A percentile compares a stretch with the other conserved stretches of the same genome.
Conservation (phyloP, 192 early-diverging fungal genomes). For the Funneliformis mosseae region DNA sequence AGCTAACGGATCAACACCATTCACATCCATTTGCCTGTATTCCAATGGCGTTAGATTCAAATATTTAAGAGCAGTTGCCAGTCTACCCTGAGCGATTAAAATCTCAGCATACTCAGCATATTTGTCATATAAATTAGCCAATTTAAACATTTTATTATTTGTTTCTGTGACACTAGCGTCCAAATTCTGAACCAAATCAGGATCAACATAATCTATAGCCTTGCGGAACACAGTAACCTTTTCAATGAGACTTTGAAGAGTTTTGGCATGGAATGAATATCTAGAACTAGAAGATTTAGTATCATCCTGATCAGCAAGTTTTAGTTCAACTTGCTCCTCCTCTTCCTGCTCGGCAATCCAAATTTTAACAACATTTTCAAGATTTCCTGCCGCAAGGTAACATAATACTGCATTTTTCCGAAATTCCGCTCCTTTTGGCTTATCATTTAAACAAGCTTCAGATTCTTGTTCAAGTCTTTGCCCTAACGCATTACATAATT, state of each 20-base stretch:
- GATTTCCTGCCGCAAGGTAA: conserved; percentile 78
- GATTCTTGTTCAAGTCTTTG: conserved; percentile 58
- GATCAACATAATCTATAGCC: conserved; percentile 89
- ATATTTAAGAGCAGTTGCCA: conserved; percentile 74
- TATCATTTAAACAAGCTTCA: conserved; percentile 17
- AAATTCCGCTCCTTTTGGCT: conserved; percentile 35
- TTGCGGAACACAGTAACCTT: conserved; percentile 92
- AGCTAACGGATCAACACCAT: conserved; percentile 54
- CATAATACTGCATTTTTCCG: conserved; percentile 76
- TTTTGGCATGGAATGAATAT: conserved; percentile 52
- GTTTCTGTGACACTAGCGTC: conserved; percentile 43
- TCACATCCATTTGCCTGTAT: conserved; percentile 47
- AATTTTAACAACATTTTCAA: conserved; percentile 79
- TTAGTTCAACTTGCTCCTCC: conserved; percentile 40
- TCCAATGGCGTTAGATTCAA: conserved; percentile 75
- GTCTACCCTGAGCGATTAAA: conserved; percentile 74
- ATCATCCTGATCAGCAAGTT: conserved; percentile 17
- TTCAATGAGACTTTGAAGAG: conserved; percentile 82
- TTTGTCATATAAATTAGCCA: conserved; percentile 77
- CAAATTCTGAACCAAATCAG: conserved; percentile 54
- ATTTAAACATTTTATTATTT: conserved; percentile 46
- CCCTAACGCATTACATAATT: conserved; percentile 69
- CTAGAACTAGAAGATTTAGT: conserved; percentile 26
- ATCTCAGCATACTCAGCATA: conserved; percentile 87
- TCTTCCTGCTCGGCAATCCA: conserved; percentile 74